Percentiles rank a stretch among this genome's conserved stretches.
phyloP scores from a whole-genome alignment of 2,329 filamentous ascomycete genomes.

The Pseudogymnoascus sp. region DNA sequence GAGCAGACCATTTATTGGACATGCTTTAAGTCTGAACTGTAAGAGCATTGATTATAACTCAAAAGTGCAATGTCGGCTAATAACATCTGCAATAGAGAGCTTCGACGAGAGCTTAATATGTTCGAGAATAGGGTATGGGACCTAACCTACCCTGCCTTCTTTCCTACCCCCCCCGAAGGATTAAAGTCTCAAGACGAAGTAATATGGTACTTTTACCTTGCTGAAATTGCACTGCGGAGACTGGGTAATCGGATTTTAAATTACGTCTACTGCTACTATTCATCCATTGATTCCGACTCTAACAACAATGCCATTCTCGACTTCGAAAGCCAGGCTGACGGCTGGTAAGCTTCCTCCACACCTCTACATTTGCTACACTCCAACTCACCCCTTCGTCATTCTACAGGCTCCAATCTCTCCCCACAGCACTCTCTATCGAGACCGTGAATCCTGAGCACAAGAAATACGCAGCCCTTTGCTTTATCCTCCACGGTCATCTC shows the following conservation, averaged over 20 bases:
- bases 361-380: neutral
- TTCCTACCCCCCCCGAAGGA: conserved; percentile 31
- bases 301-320: conserved; percentile 13
- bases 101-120: conserved; percentile 39
- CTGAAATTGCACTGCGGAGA: conserved; percentile 46
- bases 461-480: conserved; percentile 29
- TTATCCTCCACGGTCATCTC: conserved; percentile 32
- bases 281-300: conserved; percentile 30
- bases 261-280: conserved; percentile 25
- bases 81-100: conserved; percentile 30
- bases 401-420: conserved; percentile 17
- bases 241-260: conserved; percentile 35
- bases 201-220: conserved; percentile 48
- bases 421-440: conserved; percentile 21
- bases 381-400: neutral
- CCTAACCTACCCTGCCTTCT: conserved; percentile 24
- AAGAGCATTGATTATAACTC: conserved; percentile 22
- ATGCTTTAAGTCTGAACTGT: conserved; percentile 49
- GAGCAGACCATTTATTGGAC: conserved; percentile 48
- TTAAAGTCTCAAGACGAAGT: conserved; percentile 5
- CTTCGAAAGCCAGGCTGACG: conserved; percentile 26
- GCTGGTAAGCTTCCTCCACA: conserved; percentile 15
- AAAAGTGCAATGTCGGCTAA: conserved; percentile 7
- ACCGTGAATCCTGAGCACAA: conserved; percentile 14
- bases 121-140: conserved; percentile 33